A percentile compares a stretch with the other conserved stretches of the same genome.
phyloP scores from a whole-genome alignment of 257 asterid species.

The Solanum paucissectum region DNA sequence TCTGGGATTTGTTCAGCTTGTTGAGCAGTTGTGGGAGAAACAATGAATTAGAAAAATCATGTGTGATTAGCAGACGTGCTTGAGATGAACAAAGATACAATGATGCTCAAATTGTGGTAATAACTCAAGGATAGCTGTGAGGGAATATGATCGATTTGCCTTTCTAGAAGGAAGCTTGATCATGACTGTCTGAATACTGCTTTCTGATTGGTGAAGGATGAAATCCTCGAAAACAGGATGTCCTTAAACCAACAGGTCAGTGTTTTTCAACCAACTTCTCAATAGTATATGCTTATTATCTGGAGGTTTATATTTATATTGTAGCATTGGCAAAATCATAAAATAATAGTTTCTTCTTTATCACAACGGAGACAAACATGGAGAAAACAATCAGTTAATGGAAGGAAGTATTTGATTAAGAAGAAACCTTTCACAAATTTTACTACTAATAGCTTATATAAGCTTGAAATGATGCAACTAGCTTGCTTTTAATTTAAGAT shows the following conservation, averaged over 20 bases:
- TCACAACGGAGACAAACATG: not conserved
- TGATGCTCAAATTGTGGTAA: not conserved
- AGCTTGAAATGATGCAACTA: not conserved
- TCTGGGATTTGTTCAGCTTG: slow-evolving; percentile 5
- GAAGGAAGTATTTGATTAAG: not conserved
- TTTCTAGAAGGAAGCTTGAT: not conserved
- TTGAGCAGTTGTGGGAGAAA: not conserved
- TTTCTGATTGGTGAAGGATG: slow-evolving; percentile 62
- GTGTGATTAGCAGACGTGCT: slow-evolving; percentile 12
- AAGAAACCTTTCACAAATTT: not conserved
- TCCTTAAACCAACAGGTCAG: slow-evolving; percentile 48
- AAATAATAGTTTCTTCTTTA: not conserved
- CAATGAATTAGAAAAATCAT: slow-evolving; percentile 16
- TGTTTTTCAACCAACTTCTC: not conserved
- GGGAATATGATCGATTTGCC: not conserved
- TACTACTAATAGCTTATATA: not conserved
- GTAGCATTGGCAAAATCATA: not conserved
- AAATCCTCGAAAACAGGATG: slow-evolving; percentile 42
- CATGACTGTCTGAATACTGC: slow-evolving; percentile 25
- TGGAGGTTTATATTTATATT: not conserved
- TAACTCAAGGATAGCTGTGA: slow-evolving; percentile 6
- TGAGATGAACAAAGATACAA: not conserved
- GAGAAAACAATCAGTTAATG: not conserved
- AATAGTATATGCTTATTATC: not conserved
- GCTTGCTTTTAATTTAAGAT: not conserved